Evolutionary conservation across 495 filamentous ascomycete genomes (phyloP).

Genomic region (Aspergillus mulundensis): DNA sequence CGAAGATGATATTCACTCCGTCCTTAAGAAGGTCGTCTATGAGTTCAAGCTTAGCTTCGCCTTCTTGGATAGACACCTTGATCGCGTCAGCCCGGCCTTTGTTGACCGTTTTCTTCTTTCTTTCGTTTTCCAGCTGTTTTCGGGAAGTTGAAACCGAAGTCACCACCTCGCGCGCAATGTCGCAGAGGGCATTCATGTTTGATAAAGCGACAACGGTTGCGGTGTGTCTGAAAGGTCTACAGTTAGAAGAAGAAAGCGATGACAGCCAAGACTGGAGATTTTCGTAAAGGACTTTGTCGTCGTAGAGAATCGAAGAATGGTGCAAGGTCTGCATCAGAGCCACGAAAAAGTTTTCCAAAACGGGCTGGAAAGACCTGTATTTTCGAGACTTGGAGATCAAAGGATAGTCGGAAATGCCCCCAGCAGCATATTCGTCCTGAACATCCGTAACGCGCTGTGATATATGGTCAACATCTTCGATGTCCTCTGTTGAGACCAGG

Average conservation of each 20-base stretch:
- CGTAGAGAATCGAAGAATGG: constrained; percentile 69
- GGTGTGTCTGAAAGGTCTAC: constrained; percentile 89
- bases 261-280: constrained; percentile 83
- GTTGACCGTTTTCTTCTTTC: constrained; percentile 72
- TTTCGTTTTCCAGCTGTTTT: constrained; percentile 76
- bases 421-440: constrained; percentile 73
- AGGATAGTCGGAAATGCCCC: constrained; percentile 86
- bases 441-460: constrained; percentile 67
- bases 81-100: constrained; percentile 67
- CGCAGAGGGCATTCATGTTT: constrained; percentile 66
- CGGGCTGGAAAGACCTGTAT: constrained; percentile 66
- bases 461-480: constrained; percentile 79
- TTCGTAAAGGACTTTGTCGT: constrained; percentile 69
- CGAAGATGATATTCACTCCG: constrained; percentile 83
- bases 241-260: constrained; percentile 75
- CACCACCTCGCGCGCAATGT: constrained; percentile 57
- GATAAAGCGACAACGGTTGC: constrained; percentile 75
- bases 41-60: constrained; percentile 56
- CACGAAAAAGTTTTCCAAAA: constrained; percentile 73
- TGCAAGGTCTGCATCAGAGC: constrained; percentile 70
- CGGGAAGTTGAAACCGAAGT: constrained; percentile 68
- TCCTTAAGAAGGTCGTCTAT: constrained; percentile 69
- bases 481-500: constrained; percentile 69
- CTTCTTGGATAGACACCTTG: constrained; percentile 61
- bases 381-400: constrained; percentile 74